These are phyloP conservation scores for Picochlorum costavermella DNA, from an alignment of 139 green algal species.

Conservation along the genomic window DNA sequence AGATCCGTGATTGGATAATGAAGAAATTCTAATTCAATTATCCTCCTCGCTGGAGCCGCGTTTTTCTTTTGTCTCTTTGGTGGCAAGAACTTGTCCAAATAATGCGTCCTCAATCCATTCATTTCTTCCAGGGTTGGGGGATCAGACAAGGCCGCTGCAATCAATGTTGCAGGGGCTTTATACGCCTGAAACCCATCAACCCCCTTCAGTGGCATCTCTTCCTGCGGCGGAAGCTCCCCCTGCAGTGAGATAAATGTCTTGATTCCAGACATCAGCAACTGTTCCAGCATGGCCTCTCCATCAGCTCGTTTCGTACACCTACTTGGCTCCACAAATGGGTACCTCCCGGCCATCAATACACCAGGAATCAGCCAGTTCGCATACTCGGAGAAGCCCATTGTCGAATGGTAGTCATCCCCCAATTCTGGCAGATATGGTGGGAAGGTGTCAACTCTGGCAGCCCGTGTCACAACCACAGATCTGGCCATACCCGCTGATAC, in stretches of 20 bases:
- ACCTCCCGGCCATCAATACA: constrained; percentile 65
- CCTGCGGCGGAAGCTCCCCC: constrained; percentile 68
- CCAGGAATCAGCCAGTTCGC: constrained; percentile 82
- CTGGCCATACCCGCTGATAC: too few relatives aligned
- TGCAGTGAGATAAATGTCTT: constrained; percentile 72
- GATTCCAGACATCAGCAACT: constrained; percentile 57
- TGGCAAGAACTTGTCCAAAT: constrained; percentile 51
- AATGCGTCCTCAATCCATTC: constrained; percentile 52
- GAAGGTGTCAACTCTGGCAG: not conserved
- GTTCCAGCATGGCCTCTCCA: constrained; percentile 59
- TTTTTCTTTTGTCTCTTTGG: constrained; percentile 21
- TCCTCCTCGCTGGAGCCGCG: not conserved
- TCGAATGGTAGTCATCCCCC: constrained; percentile 43
- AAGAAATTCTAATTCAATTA: constrained; percentile 45
- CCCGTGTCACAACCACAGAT: not conserved
- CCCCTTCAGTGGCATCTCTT: constrained; percentile 56
- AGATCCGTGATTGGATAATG: constrained; percentile 63
- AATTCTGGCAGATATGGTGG: constrained; percentile 7
- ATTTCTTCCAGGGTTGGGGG: constrained; percentile 46
- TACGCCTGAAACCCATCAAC: constrained; percentile 76
- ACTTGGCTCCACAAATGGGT: constrained; percentile 75
- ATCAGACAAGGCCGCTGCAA: constrained; percentile 26
- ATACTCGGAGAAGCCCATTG: constrained; percentile 49
- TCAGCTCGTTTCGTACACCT: constrained; percentile 30
- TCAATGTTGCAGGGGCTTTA: constrained; percentile 44